A percentile compares a stretch with the other conserved stretches of the same genome.
Conservation (phyloP, 2,329 filamentous ascomycete genomes). For the Paramyrothecium sp. region DNA sequence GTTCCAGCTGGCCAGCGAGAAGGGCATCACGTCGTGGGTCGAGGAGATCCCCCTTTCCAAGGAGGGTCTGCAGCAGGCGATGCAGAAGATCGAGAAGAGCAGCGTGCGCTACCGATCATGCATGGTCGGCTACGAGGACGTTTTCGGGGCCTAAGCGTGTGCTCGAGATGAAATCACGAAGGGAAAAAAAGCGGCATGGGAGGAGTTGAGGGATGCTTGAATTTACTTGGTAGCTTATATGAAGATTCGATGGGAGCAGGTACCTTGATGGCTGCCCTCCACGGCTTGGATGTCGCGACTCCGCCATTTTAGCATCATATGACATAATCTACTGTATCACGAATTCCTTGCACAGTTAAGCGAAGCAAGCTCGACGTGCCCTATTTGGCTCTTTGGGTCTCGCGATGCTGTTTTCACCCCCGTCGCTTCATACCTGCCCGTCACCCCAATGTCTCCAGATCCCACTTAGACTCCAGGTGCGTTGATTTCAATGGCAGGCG, state of each 20-base stretch:
- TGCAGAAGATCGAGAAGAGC: conserved; percentile 67
- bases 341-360: no score
- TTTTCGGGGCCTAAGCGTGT: conserved; percentile 50
- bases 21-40: conserved; percentile 68
- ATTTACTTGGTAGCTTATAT: no score
- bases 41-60: conserved; percentile 72
- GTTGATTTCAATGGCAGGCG: not conserved
- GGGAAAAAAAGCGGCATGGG: not conserved
- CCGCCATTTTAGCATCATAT: not conserved
- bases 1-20: conserved; percentile 69
- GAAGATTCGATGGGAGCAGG: not conserved
- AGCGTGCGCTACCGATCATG: conserved; percentile 76
- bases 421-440: not conserved
- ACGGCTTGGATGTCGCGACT: not conserved
- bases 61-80: conserved; percentile 66
- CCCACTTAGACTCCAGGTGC: not conserved
- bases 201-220: not conserved
- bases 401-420: no score
- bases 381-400: no score
- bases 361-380: no score
- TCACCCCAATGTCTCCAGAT: not conserved
- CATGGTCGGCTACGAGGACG: conserved; percentile 68
- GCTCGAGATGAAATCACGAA: conserved; percentile 3
- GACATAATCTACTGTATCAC: no score
- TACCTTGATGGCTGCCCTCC: not conserved